A percentile compares a stretch with the other conserved stretches of the same genome.
Conservation (phyloP, 2,329 filamentous ascomycete species). For the Microcyclosporella mali region DNA sequence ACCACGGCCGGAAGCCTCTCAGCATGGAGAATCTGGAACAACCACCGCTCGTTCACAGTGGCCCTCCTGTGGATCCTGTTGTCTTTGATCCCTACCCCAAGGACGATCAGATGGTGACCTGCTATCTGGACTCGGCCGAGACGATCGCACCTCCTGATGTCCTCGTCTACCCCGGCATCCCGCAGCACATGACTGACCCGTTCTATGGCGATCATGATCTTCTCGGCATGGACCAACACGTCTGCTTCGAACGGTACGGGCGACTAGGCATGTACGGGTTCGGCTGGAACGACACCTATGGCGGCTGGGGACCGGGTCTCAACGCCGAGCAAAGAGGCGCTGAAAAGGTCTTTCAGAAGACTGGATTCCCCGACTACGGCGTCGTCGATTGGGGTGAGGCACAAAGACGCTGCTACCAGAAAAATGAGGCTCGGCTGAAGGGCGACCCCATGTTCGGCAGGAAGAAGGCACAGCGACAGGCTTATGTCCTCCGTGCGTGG, state of each 20-base stretch:
- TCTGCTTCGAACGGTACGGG: conserved; percentile 49
- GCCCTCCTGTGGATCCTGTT: conserved; percentile 32
- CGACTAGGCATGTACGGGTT: conserved; percentile 47
- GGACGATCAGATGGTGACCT: conserved; percentile 42
- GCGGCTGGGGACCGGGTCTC: conserved; percentile 42
- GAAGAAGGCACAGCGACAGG: conserved; percentile 56
- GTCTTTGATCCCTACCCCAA: conserved; percentile 44
- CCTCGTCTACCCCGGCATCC: conserved; percentile 56
- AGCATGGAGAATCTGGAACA: conserved; percentile 26
- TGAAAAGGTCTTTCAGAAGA: conserved; percentile 44
- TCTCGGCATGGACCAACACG: conserved; percentile 42
- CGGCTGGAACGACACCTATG: conserved; percentile 41
- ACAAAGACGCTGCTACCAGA: conserved; percentile 43
- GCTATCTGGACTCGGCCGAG: conserved; percentile 57
- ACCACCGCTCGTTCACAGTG: conserved; percentile 2
- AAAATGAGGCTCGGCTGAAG: conserved; percentile 44
- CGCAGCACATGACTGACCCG: conserved; percentile 44
- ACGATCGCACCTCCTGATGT: conserved; percentile 54
- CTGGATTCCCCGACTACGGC: conserved; percentile 42
- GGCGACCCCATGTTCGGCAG: conserved; percentile 24
- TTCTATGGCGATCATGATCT: conserved; percentile 46
- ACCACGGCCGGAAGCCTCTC: conserved; percentile 35
- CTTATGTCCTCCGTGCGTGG: conserved; percentile 77
- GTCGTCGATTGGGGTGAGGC: conserved; percentile 45
- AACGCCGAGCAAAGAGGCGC: conserved; percentile 38